Evolutionary conservation across 768 basidiomycete genomes (phyloP), one percentile per base, ranked within the genome.

Genomic region (Pholiota microspora): DNA sequence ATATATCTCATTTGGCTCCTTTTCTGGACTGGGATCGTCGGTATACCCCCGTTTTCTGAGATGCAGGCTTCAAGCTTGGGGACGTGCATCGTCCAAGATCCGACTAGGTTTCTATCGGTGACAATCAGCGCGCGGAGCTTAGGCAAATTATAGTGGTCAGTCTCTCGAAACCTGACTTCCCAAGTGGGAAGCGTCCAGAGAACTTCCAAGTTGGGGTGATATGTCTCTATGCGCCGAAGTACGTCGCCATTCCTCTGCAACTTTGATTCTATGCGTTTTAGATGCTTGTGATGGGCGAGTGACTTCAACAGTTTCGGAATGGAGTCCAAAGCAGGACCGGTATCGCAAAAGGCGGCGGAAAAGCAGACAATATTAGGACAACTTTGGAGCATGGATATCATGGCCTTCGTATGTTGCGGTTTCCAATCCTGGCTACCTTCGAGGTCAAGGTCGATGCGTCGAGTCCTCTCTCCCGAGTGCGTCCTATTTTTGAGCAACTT

Each of bases 351-450:
- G n/a, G 55, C 57, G 13, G 60, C 61, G 15, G 67, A 69, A 42
- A 69, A 66, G 23, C 57, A 61, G 10, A 57, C 51, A 8, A 69
- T 55, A 53, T 67, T 69, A 18, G 58, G 54, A 31, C 67, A 69
- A 28, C 23, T n/a, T 38, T 49, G 50, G 45, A 67, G 54, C 31
- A 69, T 64, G 21, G 51, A 54, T 25, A 44, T 42, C 35, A 69
- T 57, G 3, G 67, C 65, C 7, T 32, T 29, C 3, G 58, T 51
- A 52, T 69, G 66, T 16, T 35, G 36, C 25, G 36, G 12, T 2
- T 49, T 57, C 66, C 66, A 69, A 7, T 28, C 42, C 40, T 64
- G 63, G 21, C 53, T 52, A 25, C 58, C 62, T 56, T 64, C 63
- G 15, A 67, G 55, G 2, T 55, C 60, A 10, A 69, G 35, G 32